phyloP scores from a whole-genome alignment of 2,329 filamentous ascomycete species.

The Curvularia sp. region DNA sequence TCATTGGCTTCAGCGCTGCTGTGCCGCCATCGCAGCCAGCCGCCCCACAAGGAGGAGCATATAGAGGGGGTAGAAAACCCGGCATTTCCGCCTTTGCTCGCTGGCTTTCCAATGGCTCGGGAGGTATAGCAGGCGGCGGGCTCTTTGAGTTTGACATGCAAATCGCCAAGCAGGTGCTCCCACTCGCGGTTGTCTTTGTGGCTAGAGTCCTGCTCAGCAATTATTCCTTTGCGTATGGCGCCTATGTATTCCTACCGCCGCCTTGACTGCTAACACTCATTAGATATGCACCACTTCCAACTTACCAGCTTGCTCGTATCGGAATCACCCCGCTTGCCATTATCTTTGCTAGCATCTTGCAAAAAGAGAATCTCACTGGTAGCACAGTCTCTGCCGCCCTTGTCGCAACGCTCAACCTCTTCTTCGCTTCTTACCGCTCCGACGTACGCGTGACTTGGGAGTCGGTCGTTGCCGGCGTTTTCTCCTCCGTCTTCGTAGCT shows the following conservation, averaged over 20 bases:
- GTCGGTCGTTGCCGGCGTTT: constrained; percentile 59
- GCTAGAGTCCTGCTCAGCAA: constrained; percentile 61
- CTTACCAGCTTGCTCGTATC: constrained; percentile 61
- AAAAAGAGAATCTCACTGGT: constrained; percentile 56
- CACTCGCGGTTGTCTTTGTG: constrained; percentile 59
- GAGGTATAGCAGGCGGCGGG: constrained; percentile 61
- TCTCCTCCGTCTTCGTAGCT: constrained; percentile 60
- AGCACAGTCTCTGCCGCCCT: constrained; percentile 59
- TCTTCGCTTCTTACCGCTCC: constrained; percentile 57
- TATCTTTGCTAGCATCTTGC: constrained; percentile 57
- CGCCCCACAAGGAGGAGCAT: constrained; percentile 42
- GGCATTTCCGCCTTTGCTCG: constrained; percentile 37
- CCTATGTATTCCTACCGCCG: no score
- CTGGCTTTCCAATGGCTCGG: constrained; percentile 52
- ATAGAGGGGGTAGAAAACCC: constrained; percentile 37
- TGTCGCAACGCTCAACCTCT: constrained; percentile 59
- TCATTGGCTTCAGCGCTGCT: constrained; percentile 53
- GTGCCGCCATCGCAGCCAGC: constrained; percentile 53
- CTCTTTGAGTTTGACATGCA: constrained; percentile 60
- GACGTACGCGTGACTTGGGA: constrained; percentile 60
- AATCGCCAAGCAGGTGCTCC: constrained; percentile 57
- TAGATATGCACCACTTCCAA: constrained; percentile 59
- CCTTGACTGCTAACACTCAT: constrained; percentile 14
- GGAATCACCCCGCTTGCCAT: constrained; percentile 59
- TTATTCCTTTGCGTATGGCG: constrained; percentile 59